These are phyloP conservation scores for Lepidium aucheri DNA, from an alignment of 345 rosid species.

Conservation along the genomic window DNA sequence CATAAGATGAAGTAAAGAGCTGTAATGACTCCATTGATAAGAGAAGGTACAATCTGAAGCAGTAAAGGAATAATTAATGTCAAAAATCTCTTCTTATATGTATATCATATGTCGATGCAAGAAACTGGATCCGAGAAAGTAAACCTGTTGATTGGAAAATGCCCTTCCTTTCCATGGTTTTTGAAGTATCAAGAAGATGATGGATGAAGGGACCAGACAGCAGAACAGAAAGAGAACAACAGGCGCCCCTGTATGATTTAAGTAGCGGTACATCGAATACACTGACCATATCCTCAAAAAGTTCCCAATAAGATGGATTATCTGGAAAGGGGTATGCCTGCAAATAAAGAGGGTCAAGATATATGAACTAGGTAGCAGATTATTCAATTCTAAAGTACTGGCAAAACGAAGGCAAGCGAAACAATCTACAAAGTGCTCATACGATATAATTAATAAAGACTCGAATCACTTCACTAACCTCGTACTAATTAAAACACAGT, in stretches of 20 bases:
- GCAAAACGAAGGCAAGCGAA: background rate
- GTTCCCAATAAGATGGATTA: conserved; percentile 67
- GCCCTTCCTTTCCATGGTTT: conserved; percentile 99
- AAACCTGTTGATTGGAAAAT: conserved; percentile 84
- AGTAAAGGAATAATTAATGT: background rate
- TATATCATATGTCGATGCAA: background rate
- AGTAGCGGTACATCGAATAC: conserved; percentile 72
- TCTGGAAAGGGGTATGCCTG: conserved; percentile 83
- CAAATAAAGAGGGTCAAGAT: background rate
- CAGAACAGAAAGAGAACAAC: conserved; percentile 82
- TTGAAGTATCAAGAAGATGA: conserved; percentile 62
- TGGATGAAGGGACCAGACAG: conserved; percentile 74
- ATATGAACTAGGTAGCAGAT: background rate
- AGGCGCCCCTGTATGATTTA: conserved; percentile 74
- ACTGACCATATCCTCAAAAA: conserved; percentile 95
- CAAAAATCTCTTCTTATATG: background rate
- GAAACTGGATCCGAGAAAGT: background rate
- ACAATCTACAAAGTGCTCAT: background rate
- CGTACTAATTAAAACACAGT: background rate
- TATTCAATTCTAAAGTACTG: background rate
- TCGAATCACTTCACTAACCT: background rate
- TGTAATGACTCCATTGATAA: conserved; percentile 86
- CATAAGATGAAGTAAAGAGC: conserved; percentile 89
- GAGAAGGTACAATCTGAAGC: conserved; percentile 79
- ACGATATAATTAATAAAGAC: background rate